A percentile compares a stretch with the other conserved stretches of the same genome.
phyloP scores from a whole-genome alignment of 1,139 yeast species.

The Taiozyma sp. region DNA sequence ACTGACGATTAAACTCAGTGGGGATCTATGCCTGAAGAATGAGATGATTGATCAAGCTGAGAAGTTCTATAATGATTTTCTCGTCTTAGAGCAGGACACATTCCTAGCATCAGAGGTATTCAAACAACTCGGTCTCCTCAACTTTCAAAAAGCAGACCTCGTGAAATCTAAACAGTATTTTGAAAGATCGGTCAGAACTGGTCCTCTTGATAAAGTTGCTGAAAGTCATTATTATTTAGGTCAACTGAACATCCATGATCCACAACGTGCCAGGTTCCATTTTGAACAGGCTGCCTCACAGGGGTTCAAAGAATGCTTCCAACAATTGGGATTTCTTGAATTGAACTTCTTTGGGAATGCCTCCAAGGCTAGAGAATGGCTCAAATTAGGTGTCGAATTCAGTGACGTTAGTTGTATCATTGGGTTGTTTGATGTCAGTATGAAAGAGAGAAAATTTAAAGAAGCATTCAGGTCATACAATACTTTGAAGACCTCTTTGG shows the following conservation, averaged over 20 bases:
- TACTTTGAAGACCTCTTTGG: conserved; percentile 12
- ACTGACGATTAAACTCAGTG: conserved; percentile 64
- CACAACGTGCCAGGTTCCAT: conserved; percentile 57
- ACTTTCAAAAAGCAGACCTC: conserved; percentile 50
- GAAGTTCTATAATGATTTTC: conserved; percentile 53
- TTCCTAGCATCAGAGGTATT: conserved; percentile 68
- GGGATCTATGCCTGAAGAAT: conserved; percentile 56
- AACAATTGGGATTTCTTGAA: conserved; percentile 73
- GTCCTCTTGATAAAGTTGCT: conserved; percentile 52
- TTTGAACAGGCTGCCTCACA: conserved; percentile 70
- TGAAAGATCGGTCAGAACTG: conserved; percentile 51
- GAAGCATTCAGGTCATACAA: conserved; percentile 23
- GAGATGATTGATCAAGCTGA: conserved; percentile 45
- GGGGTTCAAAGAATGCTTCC: conserved; percentile 73
- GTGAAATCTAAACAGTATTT: conserved; percentile 50
- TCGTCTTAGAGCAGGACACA: conserved; percentile 48
- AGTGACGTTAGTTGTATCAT: conserved; percentile 54
- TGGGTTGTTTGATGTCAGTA: conserved; percentile 61
- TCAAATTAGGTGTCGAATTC: conserved; percentile 69
- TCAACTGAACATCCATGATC: conserved; percentile 56
- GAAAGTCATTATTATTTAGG: conserved; percentile 79
- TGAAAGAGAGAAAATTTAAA: conserved; percentile 20
- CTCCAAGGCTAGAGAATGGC: conserved; percentile 72
- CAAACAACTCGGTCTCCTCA: conserved; percentile 61
- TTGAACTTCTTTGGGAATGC: conserved; percentile 56